Percentiles rank a stretch among this genome's conserved stretches.
phyloP scores from a whole-genome alignment of 768 basidiomycete genomes.

The Termitomyces sp. region DNA sequence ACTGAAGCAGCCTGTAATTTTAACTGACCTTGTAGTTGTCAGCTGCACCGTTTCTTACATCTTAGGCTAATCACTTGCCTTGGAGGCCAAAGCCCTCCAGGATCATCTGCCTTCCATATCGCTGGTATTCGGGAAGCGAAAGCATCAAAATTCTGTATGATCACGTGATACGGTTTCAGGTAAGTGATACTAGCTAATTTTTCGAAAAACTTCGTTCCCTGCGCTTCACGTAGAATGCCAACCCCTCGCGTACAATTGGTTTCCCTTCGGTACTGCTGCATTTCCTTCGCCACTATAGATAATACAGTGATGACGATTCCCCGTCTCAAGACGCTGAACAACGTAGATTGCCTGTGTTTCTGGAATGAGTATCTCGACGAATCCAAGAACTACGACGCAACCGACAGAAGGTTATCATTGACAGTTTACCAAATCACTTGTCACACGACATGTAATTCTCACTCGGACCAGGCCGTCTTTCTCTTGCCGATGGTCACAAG shows the following conservation, averaged over 20 bases:
- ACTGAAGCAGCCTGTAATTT: constrained; percentile 61
- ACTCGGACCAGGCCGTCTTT: neutral
- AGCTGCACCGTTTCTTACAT: constrained; percentile 1
- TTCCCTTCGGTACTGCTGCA: no score
- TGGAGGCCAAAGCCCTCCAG: constrained; percentile 81
- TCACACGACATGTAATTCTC: neutral
- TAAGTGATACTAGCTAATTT: no score
- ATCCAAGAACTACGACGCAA: neutral
- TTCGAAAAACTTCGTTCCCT: no score
- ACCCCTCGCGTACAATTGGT: no score
- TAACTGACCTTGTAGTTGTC: constrained; percentile 37
- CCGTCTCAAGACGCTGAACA: neutral
- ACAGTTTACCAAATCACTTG: neutral
- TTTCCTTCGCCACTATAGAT: no score
- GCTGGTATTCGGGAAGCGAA: constrained; percentile 65
- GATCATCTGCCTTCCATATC: constrained; percentile 98
- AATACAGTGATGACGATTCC: neutral
- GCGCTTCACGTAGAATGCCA: no score
- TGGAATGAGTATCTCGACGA: neutral
- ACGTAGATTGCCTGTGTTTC: neutral
- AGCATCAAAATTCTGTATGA: constrained; percentile 18
- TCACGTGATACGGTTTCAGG: neutral
- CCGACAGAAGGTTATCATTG: neutral
- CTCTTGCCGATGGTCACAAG: neutral
- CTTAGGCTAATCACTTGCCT: constrained; percentile 37